Conservation (phyloP, 2,329 filamentous ascomycete species). For the Talaromyces sp. region DNA sequence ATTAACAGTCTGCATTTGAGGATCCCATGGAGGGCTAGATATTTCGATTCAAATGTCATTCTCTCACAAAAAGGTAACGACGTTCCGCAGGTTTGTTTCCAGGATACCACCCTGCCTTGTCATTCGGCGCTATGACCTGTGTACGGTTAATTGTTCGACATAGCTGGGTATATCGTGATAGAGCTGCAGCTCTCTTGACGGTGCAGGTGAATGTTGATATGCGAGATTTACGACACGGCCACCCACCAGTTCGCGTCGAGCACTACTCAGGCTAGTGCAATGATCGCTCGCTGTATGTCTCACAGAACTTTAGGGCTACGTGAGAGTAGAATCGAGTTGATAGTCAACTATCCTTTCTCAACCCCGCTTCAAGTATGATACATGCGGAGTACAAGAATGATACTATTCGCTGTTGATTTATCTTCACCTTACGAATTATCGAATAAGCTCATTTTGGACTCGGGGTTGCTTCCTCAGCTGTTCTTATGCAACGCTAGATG, state of each 20-base stretch:
- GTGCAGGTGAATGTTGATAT: background rate
- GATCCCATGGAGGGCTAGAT: background rate
- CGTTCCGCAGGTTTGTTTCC: background rate
- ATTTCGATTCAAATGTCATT: background rate
- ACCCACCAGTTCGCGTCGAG: background rate
- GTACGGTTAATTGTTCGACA: background rate
- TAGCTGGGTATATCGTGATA: background rate
- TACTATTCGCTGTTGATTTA: background rate
- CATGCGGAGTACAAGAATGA: background rate
- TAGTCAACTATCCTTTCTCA: background rate
- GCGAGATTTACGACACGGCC: background rate
- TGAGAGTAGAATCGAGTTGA: background rate
- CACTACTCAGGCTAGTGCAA: background rate
- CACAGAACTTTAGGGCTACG: background rate
- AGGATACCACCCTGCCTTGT: background rate
- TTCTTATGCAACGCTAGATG: background rate
- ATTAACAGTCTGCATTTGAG: background rate
- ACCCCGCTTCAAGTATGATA: background rate
- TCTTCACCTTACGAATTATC: background rate
- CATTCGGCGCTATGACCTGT: background rate
- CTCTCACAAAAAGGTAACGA: background rate
- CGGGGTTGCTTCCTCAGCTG: background rate
- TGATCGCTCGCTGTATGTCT: background rate
- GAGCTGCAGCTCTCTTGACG: background rate
- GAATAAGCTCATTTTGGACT: background rate